Conservation (phyloP, 768 basidiomycete genomes). For the Auriscalpium microsporum region DNA sequence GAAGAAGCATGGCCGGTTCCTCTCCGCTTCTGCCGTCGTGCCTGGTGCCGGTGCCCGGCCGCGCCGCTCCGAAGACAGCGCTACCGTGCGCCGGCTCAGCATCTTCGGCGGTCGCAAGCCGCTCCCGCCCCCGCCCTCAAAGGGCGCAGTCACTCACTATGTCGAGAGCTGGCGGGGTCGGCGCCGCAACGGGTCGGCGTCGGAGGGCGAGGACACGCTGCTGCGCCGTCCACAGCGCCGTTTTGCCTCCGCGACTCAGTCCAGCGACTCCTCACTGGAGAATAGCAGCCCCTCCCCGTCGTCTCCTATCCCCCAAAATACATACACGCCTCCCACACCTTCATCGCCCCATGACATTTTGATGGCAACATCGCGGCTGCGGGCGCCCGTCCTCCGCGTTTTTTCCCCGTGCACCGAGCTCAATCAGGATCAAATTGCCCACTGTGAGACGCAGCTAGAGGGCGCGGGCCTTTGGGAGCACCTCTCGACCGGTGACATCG, state of each 20-base stretch:
- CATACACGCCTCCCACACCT: slow-evolving; percentile 18
- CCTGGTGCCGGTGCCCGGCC: background rate
- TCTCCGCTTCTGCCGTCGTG: background rate
- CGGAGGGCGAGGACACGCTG: background rate
- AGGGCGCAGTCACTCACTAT: slow-evolving; percentile 40
- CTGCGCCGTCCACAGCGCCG: slow-evolving; percentile 1
- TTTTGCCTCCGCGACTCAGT: slow-evolving; percentile 1
- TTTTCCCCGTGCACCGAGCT: slow-evolving; percentile 64
- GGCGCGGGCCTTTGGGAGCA: slow-evolving; percentile 62
- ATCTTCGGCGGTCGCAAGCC: slow-evolving; percentile 29
- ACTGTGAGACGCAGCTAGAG: slow-evolving; percentile 65
- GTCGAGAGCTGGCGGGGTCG: slow-evolving; percentile 42
- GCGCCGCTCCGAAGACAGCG: background rate
- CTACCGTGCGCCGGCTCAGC: slow-evolving; percentile 6
- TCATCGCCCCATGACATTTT: slow-evolving; percentile 51
- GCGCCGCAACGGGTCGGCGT: slow-evolving; percentile 3
- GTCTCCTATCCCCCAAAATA: background rate
- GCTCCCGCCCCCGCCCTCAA: slow-evolving; percentile 37
- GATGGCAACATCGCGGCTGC: slow-evolving; percentile 48
- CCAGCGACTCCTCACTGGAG: slow-evolving; percentile 6
- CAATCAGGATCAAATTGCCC: slow-evolving; percentile 36
- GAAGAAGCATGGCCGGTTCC: background rate
- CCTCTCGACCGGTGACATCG: slow-evolving; percentile 68
- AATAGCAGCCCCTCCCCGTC: slow-evolving; percentile 20
- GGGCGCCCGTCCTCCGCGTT: slow-evolving; percentile 66